Evolutionary conservation across 2,329 filamentous ascomycete genomes (phyloP), one percentile per base, ranked within the genome.

Genomic region (Tolypocladium inflatum): DNA sequence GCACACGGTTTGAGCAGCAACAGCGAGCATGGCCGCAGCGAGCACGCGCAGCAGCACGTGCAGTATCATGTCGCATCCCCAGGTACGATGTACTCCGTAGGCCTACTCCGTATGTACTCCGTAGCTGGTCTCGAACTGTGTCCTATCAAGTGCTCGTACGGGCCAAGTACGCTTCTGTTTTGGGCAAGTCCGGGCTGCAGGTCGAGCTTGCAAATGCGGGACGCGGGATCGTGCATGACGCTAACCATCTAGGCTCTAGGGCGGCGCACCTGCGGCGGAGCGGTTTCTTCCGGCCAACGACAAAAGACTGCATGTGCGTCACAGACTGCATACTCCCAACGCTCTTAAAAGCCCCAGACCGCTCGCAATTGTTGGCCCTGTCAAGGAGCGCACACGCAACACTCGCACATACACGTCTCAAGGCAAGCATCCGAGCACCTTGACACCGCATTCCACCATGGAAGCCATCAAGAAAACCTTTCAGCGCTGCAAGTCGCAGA

Each of bases 381-480:
- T 50, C 45, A 19, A 26, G 45, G 23, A 42, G 41, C 41, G 41
- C 41, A 21, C 41, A n/a, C 26, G 17, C 45, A 19, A 50, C 4
- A 26, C 26, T 35, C 48, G 9, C 30, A 35, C 23, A 33, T 8
- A 30, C 30, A 51, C 48, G 10, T 13, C 48, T 33, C 48, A n/a
- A 51, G 48, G 48, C 30, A 35, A 35, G 6, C 45, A 54, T 4
- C 35, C 21, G 7, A 50, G 35, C 19, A 15, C 19, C 55, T 53
- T 35, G 54, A 42, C 30, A 35, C 17, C 26, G 9, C 30, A 13
- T 30, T 13, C 30, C 69, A 76, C 30, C 53, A 85, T 84, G 82
- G 81, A 85, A 63, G 75, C 69, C 60, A 77, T 85, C 64, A 82
- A 79, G 70, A 71, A 83, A 71, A 82, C 81, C n/a, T 85, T 85